Evolutionary conservation across 108 stramenopile genomes (phyloP), one percentile per base, ranked within the genome.

Genomic region (Phaeodactylum tricornutum): DNA sequence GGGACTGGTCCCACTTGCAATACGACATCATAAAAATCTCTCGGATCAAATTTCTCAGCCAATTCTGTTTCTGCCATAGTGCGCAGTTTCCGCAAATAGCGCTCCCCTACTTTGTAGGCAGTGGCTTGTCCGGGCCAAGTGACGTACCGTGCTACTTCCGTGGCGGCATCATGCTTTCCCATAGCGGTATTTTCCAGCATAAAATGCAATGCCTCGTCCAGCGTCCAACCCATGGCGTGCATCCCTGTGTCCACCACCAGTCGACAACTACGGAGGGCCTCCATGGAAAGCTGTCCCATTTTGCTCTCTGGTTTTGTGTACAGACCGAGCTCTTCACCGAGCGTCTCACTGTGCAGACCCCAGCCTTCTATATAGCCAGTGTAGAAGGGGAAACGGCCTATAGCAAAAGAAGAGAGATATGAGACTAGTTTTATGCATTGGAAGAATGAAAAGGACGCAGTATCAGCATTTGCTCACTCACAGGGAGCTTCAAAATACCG

Each of bases 71-170:
- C 62, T 23, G 64, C 71, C 7, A 36, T 44, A 17, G 56, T 51
- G 25, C 66, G 38, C 54, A 72, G 59, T 48, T 35, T 44, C 1
- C 52, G 64, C 11, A 77, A 43, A 34, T 66, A 52, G 23, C 68
- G 53, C 52, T 77, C 71, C 1, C 75, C 75, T 19, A 77, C 69
- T 31, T 77, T 77, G 67, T 77, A 77, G 1, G 75, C 75, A 47
- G 62, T 64, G 1, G 75, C 75, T 44, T 77, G 75, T 23, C 75
- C 75, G 8, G 75, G 75, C 75, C 75, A 77, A 6, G 75, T 77
- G 8, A 66, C 26, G 43, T 77, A 77, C 0, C 75, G 57, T 0
- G 65, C 54, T 3, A 67, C 66, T 48, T 77, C 75, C 3, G 63
- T 64, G 4, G 57, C 27, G 1, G 75, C 70, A 57, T 77, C 75